Conservation (phyloP, 2,329 filamentous ascomycete species). For the Microdochium paspali region DNA sequence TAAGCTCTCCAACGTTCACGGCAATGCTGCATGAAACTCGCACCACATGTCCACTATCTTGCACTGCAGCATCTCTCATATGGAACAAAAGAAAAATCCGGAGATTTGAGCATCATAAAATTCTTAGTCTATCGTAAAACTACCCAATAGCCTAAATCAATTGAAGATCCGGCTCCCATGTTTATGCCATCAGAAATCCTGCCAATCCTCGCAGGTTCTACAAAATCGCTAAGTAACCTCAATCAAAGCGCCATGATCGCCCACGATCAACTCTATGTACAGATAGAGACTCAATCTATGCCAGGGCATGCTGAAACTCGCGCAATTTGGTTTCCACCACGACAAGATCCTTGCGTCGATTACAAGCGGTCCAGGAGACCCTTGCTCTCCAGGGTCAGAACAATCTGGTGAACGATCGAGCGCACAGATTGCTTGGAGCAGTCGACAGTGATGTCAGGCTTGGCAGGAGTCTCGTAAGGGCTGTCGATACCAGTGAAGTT, state of each 20-base stretch:
- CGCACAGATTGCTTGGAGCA: conserved; percentile 78
- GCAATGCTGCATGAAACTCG: too few relatives aligned
- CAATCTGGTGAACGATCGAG: conserved; percentile 93
- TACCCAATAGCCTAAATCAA: not conserved
- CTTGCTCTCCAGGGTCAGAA: conserved; percentile 81
- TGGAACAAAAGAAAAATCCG: too few relatives aligned
- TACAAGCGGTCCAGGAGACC: conserved; percentile 71
- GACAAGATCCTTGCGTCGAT: not conserved
- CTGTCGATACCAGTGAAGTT: conserved; percentile 98
- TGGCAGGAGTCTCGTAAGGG: conserved; percentile 79
- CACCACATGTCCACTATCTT: too few relatives aligned
- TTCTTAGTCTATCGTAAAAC: not conserved
- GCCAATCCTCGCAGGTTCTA: not conserved
- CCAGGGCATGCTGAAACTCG: not conserved
- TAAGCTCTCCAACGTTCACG: too few relatives aligned
- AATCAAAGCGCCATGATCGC: not conserved
- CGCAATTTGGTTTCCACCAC: not conserved
- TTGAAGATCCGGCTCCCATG: not conserved
- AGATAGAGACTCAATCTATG: not conserved
- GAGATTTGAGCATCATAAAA: too few relatives aligned
- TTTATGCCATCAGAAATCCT: not conserved
- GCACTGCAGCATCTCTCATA: too few relatives aligned
- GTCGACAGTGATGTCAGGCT: conserved; percentile 80
- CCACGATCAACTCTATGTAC: not conserved
- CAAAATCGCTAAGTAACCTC: not conserved